Conservation (phyloP, 768 basidiomycete genomes). For the Hysterangium stoloniferum region DNA sequence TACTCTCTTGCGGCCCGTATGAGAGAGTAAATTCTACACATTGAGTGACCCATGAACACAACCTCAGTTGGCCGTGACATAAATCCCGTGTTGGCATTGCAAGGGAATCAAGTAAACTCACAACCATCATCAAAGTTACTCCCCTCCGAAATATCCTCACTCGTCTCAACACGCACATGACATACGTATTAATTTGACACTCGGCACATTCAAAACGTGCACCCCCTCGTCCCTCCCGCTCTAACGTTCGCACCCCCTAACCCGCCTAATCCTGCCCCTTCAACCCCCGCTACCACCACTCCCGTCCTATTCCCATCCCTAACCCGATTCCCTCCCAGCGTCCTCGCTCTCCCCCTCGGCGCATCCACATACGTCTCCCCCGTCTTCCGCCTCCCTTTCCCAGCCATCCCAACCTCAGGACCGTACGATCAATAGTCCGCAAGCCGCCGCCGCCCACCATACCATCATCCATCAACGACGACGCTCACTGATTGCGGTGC, state of each 20-base stretch:
- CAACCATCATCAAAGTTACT: slow-evolving; percentile 66
- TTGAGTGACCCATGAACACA: slow-evolving; percentile 61
- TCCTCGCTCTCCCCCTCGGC: slow-evolving; percentile 49
- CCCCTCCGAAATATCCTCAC: slow-evolving; percentile 65
- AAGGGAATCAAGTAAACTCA: slow-evolving; percentile 22
- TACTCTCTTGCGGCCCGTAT: slow-evolving; percentile 71
- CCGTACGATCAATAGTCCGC: slow-evolving; percentile 5
- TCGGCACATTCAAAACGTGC: slow-evolving; percentile 44
- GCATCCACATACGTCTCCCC: slow-evolving; percentile 55
- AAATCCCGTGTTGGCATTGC: background rate
- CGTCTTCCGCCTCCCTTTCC: slow-evolving; percentile 14
- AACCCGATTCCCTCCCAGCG: slow-evolving; percentile 61
- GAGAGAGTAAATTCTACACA: slow-evolving; percentile 83
- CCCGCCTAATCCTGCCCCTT: slow-evolving; percentile 8
- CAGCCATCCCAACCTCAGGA: background rate
- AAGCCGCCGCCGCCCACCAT: background rate
- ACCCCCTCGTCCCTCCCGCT: slow-evolving; percentile 15
- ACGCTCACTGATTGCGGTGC: background rate
- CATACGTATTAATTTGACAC: slow-evolving; percentile 51
- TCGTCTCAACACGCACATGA: slow-evolving; percentile 57
- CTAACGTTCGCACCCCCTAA: slow-evolving; percentile 11
- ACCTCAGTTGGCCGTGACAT: slow-evolving; percentile 58
- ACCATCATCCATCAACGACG: slow-evolving; percentile 18
- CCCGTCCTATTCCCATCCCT: slow-evolving; percentile 45
- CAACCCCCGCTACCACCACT: slow-evolving; percentile 37